These are phyloP conservation scores for Raddia distichophylla DNA, from an alignment of 176 grass and related monocot genomes.

Conservation along the genomic window DNA sequence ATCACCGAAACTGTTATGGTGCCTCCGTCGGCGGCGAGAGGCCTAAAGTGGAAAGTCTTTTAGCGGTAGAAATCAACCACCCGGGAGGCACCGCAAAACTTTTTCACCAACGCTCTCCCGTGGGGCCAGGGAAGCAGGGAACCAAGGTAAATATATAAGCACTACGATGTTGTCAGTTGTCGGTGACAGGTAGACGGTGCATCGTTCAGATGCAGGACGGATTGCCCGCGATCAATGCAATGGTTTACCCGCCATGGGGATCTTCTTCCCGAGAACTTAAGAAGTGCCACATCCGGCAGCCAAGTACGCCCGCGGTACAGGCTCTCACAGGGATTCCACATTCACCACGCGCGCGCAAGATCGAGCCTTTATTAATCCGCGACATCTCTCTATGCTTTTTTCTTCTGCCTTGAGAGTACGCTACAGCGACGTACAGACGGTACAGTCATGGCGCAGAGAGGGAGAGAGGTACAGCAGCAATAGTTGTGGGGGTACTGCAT, in stretches of 20 bases:
- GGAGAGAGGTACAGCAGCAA: conserved; percentile 20
- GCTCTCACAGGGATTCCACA: conserved; percentile 15
- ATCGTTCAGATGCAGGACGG: conserved; percentile 9
- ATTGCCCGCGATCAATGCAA: conserved; percentile 19
- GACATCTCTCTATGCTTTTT: not conserved
- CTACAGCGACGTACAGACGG: not conserved
- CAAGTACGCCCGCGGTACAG: conserved; percentile 20
- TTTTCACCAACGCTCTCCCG: not conserved
- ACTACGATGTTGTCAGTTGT: conserved; percentile 47
- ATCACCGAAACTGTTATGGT: not conserved
- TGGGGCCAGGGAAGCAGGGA: conserved; percentile 19
- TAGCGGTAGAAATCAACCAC: not conserved
- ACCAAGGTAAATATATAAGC: not conserved
- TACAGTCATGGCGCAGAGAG: not conserved
- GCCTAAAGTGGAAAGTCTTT: not conserved
- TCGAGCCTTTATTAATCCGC: not conserved
- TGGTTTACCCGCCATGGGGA: conserved; percentile 20
- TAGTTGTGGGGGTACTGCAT: conserved; percentile 21
- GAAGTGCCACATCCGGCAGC: conserved; percentile 6
- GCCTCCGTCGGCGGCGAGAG: too few species aligned
- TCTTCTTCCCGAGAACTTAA: conserved; percentile 29
- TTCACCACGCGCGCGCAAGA: not conserved
- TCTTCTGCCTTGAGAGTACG: not conserved
- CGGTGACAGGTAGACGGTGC: conserved; percentile 33
- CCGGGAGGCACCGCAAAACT: not conserved